These are phyloP conservation scores for Passalora sequoiae DNA, from an alignment of 2,329 filamentous ascomycete species.

Conservation along the genomic window DNA sequence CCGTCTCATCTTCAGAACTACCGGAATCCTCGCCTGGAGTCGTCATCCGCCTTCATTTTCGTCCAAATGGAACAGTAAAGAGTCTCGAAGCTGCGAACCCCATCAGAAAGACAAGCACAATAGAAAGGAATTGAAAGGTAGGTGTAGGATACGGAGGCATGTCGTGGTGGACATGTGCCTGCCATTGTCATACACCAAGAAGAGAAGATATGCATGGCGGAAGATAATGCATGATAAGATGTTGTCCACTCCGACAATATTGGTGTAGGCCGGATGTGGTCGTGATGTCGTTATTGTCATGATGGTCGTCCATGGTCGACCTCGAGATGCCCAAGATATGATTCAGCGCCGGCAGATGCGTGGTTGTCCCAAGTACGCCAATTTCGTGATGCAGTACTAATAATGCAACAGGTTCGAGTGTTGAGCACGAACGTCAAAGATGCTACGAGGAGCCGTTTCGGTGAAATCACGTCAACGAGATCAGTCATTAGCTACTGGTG, in stretches of 20 bases:
- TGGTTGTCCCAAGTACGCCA: constrained; percentile 12
- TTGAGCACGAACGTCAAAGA: neutral
- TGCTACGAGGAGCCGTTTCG: neutral
- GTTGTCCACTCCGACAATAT: constrained; percentile 11
- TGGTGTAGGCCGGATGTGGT: constrained; percentile 17
- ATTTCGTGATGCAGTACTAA: constrained; percentile 14
- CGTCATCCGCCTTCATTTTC: no score
- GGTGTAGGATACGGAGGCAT: neutral
- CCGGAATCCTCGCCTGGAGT: no score
- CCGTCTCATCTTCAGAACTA: constrained; percentile 4
- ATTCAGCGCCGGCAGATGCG: constrained; percentile 10
- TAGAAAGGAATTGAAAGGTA: constrained; percentile 11
- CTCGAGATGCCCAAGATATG: constrained; percentile 18
- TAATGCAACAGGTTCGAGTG: constrained; percentile 5
- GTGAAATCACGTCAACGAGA: no score
- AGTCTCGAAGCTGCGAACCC: neutral
- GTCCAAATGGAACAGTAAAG: no score
- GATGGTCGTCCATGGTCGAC: constrained; percentile 19
- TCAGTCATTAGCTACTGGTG: neutral
- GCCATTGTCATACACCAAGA: no score
- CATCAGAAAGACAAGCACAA: constrained; percentile 10
- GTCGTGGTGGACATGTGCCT: no score
- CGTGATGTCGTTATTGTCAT: constrained; percentile 24
- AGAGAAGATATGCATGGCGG: constrained; percentile 17
- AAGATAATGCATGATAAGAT: constrained; percentile 17